Base-by-base conservation (phyloP, 306 rosid genomes). In the Vigna angularis region DNA sequence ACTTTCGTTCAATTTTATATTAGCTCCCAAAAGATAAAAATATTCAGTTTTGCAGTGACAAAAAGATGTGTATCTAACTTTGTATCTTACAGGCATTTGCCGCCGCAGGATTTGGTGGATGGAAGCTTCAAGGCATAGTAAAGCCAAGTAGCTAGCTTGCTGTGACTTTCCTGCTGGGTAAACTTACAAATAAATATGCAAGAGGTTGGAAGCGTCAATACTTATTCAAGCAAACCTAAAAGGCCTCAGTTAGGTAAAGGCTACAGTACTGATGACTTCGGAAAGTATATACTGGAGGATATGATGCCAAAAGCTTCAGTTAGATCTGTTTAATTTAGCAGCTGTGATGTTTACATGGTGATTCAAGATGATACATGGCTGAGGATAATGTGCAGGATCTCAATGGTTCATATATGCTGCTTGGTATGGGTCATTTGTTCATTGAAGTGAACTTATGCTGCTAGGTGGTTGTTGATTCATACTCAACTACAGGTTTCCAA, bases 121-220 rank as follows among this genome's bases (percentile, higher is more conserved):
- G 98, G 98, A 95, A 89, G 83, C 93, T 95, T 83, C 98, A 88
- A 45, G 98, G 98, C 86, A 85, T 95, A 62, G 86, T 95, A 75
- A 87, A 89, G 87, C 98, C 98, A 64, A 86, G 87, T 76, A 85
- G 86, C 73, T 79, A 83, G 85, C 65, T 66, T 51, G 70, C 70
- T 75, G 68, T 24, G 32, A 67, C 58, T 64, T 83, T 76, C 62
- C 3, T 36, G 28, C 17, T 17, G 40, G 59, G 32, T 45, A 30
- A 65, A 71, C 73, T 57, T 49, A 20, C 22, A 45, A 68, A 70
- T 70, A 68, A 40, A 66, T 7, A 52, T 53, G 40, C 76, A 72
- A 63, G 73, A 68, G 22, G 50, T 83, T 56, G 70, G 82, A 76
- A 79, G 74, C 59, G 45, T 75, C 42, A 22, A 30, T 66, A 65